A percentile compares a stretch with the other conserved stretches of the same genome.
phyloP scores from a whole-genome alignment of 2,329 filamentous ascomycete genomes.

The Zalaria obscura region DNA sequence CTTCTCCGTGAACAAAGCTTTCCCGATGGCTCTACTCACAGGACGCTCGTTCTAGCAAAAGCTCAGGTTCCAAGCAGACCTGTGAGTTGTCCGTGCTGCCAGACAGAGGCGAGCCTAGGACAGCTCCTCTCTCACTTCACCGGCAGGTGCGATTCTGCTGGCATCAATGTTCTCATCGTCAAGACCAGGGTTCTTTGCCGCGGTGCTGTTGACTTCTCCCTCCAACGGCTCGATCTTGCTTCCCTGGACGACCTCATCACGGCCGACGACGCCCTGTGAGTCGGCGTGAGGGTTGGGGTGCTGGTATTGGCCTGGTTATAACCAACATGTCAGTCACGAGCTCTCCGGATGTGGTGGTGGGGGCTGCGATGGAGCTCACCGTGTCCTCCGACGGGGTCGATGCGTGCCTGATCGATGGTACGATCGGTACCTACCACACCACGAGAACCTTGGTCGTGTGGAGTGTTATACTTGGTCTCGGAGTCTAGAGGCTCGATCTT shows the following conservation, averaged over 20 bases:
- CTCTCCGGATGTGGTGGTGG: background rate
- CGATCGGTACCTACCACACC: slow-evolving; percentile 9
- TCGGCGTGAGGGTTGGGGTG: slow-evolving; percentile 12
- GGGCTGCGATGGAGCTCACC: slow-evolving; percentile 6
- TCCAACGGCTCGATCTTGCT: slow-evolving; percentile 13
- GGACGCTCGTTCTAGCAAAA: no score
- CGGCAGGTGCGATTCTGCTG: slow-evolving; percentile 10
- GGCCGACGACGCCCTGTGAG: slow-evolving; percentile 12
- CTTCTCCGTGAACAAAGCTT: no score
- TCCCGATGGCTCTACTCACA: no score
- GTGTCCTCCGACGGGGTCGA: slow-evolving; percentile 11
- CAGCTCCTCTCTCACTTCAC: slow-evolving; percentile 23
- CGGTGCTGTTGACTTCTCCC: slow-evolving; percentile 2
- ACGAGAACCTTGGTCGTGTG: slow-evolving; percentile 7
- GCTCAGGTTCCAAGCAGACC: no score
- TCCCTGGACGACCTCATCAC: slow-evolving; percentile 12
- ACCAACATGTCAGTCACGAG: background rate
- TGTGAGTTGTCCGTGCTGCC: no score
- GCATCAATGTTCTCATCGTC: slow-evolving; percentile 13
- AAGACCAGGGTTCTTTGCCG: slow-evolving; percentile 5
- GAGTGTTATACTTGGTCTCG: slow-evolving; percentile 6
- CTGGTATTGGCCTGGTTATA: slow-evolving; percentile 8
- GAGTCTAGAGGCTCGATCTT: slow-evolving; percentile 12
- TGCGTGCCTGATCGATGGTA: slow-evolving; percentile 10
- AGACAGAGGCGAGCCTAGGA: background rate